phyloP scores from a whole-genome alignment of 1,284 basidiomycete genomes.

The Taiwanofungus camphoratus region DNA sequence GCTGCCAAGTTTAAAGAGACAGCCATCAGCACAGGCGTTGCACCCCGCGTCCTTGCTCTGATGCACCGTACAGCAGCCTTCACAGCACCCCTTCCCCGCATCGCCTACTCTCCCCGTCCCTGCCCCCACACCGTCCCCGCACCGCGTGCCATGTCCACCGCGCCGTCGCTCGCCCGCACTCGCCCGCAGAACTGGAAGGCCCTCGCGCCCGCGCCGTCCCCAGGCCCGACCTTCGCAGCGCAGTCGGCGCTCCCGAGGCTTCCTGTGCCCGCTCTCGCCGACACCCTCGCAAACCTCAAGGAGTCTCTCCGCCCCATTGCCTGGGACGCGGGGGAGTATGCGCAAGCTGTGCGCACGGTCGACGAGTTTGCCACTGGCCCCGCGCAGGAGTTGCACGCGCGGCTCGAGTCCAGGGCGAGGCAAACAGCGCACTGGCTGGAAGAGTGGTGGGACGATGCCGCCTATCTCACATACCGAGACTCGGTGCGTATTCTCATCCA shows the following conservation, averaged over 20 bases:
- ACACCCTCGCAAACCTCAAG: constrained; percentile 56
- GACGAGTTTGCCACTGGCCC: constrained; percentile 47
- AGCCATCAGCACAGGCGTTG: too few relatives aligned
- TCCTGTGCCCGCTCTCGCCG: constrained; percentile 55
- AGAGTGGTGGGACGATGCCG: constrained; percentile 77
- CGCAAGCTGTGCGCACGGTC: constrained; percentile 49
- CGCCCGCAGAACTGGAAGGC: constrained; percentile 38
- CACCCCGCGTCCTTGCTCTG: too few relatives aligned
- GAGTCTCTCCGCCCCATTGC: constrained; percentile 61
- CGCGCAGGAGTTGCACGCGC: constrained; percentile 52
- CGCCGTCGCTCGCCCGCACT: constrained; percentile 10
- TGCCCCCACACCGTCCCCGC: too few relatives aligned
- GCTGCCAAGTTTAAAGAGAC: too few relatives aligned
- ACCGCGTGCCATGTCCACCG: constrained; percentile 20
- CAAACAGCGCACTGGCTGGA: constrained; percentile 68
- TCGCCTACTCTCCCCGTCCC: too few relatives aligned
- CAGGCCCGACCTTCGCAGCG: constrained; percentile 33
- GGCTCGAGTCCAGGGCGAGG: constrained; percentile 45
- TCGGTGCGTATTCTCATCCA: constrained; percentile 42
- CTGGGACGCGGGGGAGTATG: constrained; percentile 51
- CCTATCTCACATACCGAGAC: constrained; percentile 69
- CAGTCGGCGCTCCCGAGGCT: constrained; percentile 48
- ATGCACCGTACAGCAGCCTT: too few relatives aligned
- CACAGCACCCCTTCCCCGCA: too few relatives aligned
- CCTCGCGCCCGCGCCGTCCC: constrained; percentile 35